These are phyloP conservation scores for Trapa bicornis DNA, from an alignment of 345 rosid genomes.

Conservation along the genomic window DNA sequence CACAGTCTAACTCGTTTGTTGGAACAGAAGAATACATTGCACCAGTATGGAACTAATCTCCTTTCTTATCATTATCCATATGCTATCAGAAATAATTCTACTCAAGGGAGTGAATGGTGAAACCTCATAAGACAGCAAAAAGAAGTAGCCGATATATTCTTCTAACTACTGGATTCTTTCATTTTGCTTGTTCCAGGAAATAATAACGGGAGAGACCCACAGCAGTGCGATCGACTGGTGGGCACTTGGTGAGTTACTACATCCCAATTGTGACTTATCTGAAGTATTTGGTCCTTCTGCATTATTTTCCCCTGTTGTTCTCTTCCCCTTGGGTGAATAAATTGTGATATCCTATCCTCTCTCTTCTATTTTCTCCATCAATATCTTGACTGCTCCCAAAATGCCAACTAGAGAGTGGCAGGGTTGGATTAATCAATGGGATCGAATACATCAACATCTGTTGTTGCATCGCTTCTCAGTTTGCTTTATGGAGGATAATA, in stretches of 20 bases:
- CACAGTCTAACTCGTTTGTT: conserved; percentile 81
- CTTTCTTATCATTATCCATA: not conserved
- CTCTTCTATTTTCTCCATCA: no score
- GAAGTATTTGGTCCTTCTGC: not conserved
- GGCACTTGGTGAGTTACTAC: conserved; percentile 65
- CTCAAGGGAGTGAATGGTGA: not conserved
- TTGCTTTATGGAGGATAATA: no score
- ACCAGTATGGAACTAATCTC: conserved; percentile 47
- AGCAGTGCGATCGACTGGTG: conserved; percentile 92
- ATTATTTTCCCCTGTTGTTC: not conserved
- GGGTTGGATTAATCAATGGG: no score
- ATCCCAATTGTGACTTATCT: not conserved
- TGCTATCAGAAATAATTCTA: not conserved
- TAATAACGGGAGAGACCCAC: conserved; percentile 80
- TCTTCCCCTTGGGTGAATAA: not conserved
- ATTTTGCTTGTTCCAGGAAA: conserved; percentile 46
- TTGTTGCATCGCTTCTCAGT: no score
- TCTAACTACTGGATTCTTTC: not conserved
- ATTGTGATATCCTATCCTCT: no score
- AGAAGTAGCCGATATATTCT: not conserved
- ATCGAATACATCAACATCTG: no score
- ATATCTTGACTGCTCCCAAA: no score
- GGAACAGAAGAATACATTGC: conserved; percentile 98
- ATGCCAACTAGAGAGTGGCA: no score
- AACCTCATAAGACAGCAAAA: not conserved